A percentile compares a stretch with the other conserved stretches of the same genome.
Evolutionary conservation across 352 stramenopile genomes (phyloP).

Genomic region (Globisporangium paroecandrum): DNA sequence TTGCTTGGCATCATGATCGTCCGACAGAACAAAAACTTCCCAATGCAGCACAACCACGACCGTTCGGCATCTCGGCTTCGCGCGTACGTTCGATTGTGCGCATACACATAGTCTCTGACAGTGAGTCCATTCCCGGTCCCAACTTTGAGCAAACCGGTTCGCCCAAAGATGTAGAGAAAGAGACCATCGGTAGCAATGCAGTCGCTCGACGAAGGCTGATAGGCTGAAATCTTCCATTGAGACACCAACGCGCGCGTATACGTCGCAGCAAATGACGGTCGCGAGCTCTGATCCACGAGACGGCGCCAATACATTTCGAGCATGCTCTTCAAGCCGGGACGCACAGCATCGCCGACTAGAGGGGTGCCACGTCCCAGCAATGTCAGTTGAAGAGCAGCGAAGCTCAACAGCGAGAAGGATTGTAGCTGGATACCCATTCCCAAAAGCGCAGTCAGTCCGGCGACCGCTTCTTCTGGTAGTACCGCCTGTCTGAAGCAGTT

Average conservation of each 20-base stretch:
- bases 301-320: conserved; percentile 28
- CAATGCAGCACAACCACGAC: conserved; percentile 78
- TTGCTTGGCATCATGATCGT: conserved; percentile 67
- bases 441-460: conserved; percentile 38
- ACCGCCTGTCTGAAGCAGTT: background rate
- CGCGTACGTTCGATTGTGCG: conserved; percentile 53
- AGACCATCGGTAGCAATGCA: conserved; percentile 65
- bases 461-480: conserved; percentile 27
- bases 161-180: conserved; percentile 68
- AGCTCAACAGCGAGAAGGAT: conserved; percentile 56
- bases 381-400: conserved; percentile 33
- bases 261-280: conserved; percentile 37
- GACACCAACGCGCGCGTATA: conserved; percentile 51
- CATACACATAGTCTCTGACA: conserved; percentile 69
- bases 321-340: conserved; percentile 23
- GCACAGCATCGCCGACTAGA: conserved; percentile 12
- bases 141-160: conserved; percentile 62
- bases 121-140: conserved; percentile 63
- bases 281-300: conserved; percentile 27
- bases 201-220: conserved; percentile 62
- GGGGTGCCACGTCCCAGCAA: conserved; percentile 22
- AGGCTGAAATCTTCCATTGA: conserved; percentile 67
- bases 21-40: conserved; percentile 58
- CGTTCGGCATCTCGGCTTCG: conserved; percentile 59
- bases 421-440: conserved; percentile 57